Evolutionary conservation across 805 yeast species (phyloP).

Genomic region (Lipomyces sp.): DNA sequence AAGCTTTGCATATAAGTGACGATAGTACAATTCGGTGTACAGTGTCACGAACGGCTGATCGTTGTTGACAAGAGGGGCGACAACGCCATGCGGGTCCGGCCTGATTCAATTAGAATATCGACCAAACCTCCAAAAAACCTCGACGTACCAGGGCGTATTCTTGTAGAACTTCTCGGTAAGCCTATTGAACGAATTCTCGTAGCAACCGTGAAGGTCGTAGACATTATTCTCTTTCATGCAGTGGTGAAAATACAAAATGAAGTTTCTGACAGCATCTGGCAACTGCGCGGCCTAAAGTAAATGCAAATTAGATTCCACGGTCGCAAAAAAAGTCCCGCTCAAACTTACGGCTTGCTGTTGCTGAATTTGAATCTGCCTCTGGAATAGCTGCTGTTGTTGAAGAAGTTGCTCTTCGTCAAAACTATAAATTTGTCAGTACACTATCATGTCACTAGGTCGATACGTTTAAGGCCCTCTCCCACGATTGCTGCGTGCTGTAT

Average conservation of each 20-base stretch:
- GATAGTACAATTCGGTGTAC: slow-evolving; percentile 57
- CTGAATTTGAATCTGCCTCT: slow-evolving; percentile 40
- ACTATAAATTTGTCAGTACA: slow-evolving; percentile 11
- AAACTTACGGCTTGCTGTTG: slow-evolving; percentile 35
- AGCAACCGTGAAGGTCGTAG: slow-evolving; percentile 52
- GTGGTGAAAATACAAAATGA: slow-evolving; percentile 52
- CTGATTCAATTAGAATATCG: slow-evolving; percentile 2
- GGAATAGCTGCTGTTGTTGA: slow-evolving; percentile 44
- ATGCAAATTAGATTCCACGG: background rate
- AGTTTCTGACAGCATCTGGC: slow-evolving; percentile 53
- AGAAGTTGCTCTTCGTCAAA: slow-evolving; percentile 45
- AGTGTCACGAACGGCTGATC: slow-evolving; percentile 54
- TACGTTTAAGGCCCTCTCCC: background rate
- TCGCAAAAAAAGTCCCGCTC: background rate
- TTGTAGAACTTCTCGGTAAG: slow-evolving; percentile 54
- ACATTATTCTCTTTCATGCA: slow-evolving; percentile 51
- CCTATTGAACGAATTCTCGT: slow-evolving; percentile 53
- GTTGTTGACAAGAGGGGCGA: slow-evolving; percentile 51
- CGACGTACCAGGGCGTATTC: slow-evolving; percentile 48
- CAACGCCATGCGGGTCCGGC: slow-evolving; percentile 52
- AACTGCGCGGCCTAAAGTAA: slow-evolving; percentile 41
- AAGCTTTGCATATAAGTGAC: slow-evolving; percentile 54
- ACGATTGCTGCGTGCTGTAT: background rate
- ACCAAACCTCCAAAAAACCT: background rate
- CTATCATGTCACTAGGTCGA: background rate